Base-by-base conservation (phyloP, 352 stramenopile genomes). In the Pythium phragmiticola region DNA sequence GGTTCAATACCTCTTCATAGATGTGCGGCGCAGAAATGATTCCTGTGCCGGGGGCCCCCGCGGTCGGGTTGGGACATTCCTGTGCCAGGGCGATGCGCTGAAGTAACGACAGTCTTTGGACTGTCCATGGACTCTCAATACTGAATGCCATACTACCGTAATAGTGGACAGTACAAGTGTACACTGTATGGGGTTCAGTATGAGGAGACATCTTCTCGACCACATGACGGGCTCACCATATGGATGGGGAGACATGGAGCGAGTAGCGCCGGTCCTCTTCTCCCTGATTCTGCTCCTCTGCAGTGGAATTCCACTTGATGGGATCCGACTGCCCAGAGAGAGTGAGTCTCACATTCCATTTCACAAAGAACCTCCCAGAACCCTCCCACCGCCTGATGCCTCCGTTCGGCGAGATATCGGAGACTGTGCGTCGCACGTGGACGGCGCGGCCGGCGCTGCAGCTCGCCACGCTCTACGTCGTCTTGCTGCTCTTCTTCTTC, bases 401-500 rank as follows among this genome's bases (percentile, higher is more conserved):
- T 16, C 39, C 8, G 14, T 30, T 57, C 28, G 50, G 33, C 37
- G 19, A 23, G 34, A 17, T 46, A 6, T 46, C 28, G 21, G 50
- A 39, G 28, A 36, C 14, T n/a, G 23, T 41, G 19, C 55, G 55
- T n/a, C 42, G 21, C 43, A 45, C 50, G 16, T 61, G 55, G 55
- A 52, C 19, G 28, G 41, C 45, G 1, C 54, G 30, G 6, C 64
- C 57, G 37, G 66, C 52, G 58, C 21, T 56, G 9, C 64, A 66
- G 9, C 60, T 59, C 57, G 51, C 26, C 4, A 33, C 51, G 26
- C 46, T 60, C 11, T 67, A 57, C 46, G n/a, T 46, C 9, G 36
- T 57, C 12, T 16, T 46, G 13, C 46, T 60, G 57, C 36, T 66
- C 39, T 70, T 57, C 58, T 70, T 65, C 19, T 42, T 70, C n/a